Conservation (phyloP, 176 grass and related monocot genomes). For the Oropetium thomaeum region DNA sequence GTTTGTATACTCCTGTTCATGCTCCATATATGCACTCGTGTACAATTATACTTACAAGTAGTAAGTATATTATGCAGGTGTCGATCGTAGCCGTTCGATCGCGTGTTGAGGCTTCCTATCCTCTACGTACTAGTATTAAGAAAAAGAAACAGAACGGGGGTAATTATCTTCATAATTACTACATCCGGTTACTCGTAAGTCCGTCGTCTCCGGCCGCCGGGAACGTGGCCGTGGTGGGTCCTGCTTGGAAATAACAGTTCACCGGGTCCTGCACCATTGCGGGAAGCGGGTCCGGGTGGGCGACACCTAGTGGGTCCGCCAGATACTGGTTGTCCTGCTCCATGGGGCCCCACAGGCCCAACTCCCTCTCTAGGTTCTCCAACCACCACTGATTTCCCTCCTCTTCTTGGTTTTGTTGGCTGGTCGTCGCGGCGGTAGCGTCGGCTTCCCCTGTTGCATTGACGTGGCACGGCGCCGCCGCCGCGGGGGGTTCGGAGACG, state of each 20-base stretch:
- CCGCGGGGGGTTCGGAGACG: no score
- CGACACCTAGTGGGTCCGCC: neutral
- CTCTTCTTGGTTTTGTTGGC: constrained; percentile 4
- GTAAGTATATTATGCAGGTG: neutral
- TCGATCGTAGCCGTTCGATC: neutral
- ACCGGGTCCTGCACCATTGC: constrained; percentile 33
- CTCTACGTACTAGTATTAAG: no score
- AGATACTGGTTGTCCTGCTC: constrained; percentile 46
- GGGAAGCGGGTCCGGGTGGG: constrained; percentile 22
- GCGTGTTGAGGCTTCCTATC: neutral
- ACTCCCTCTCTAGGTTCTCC: constrained; percentile 66
- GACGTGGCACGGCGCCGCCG: neutral
- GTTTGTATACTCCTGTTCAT: constrained; percentile 8
- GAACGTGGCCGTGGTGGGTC: neutral
- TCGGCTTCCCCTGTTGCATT: neutral
- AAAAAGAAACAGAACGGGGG: neutral
- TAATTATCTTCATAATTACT: neutral
- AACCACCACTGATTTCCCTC: constrained; percentile 54
- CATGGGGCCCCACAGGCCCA: constrained; percentile 59
- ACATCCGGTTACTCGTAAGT: neutral
- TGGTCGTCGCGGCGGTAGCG: neutral
- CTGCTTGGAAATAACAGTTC: constrained; percentile 40
- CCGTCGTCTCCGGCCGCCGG: neutral
- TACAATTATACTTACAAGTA: constrained; percentile 27
- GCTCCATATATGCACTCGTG: constrained; percentile 1